Base-by-base conservation (phyloP, 2,329 filamentous ascomycete genomes). In the Penicillium polonicum region DNA sequence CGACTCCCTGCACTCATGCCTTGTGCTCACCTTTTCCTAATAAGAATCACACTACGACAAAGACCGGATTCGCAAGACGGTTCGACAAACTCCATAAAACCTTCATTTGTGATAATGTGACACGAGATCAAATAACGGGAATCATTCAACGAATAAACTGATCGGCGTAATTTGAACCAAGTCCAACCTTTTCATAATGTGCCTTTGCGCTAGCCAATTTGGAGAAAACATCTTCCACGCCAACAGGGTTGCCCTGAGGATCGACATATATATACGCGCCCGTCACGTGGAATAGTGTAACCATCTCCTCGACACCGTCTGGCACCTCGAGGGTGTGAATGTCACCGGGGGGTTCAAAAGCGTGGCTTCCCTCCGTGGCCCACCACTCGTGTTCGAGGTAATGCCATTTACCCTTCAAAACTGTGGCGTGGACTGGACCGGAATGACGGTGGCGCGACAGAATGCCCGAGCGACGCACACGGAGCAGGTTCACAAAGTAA, bases 401-500 rank as follows among this genome's bases (percentile, higher is more conserved):
- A 23, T 42, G 19, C 39, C 39, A 42, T 23, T 8, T 23, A 15
- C 19, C 39, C 19, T n/a, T 19, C 12, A 42, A n/a, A 15, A 42
- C 39, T 4, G 39, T 41, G 12, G 39, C 39, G 12, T 42, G 39
- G 6, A 42, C 39, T 5, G 39, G 39, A 7, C 39, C 49, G 3
- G 25, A 44, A 17, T 73, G 72, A 2, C 70, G 67, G 43, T 74
- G 72, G 5, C 71, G 64, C 0, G 71, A 72, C 35, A 72, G 63
- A n/a, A 74, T 72, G 8, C 68, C 70, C 0, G 64, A 69, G 23
- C 63, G 59, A 10, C 69, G 63, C 29, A 72, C 70, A 1, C 70
- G 65, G 4, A 72, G 62, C 3, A 72, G 51, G 53, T 71, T 72
- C 27, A 72, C 69, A 49, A 72, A 72, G 50, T 70, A 73, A 10